Conservation (phyloP, 2,329 filamentous ascomycete species). For the Ophiostoma triangulosporum region DNA sequence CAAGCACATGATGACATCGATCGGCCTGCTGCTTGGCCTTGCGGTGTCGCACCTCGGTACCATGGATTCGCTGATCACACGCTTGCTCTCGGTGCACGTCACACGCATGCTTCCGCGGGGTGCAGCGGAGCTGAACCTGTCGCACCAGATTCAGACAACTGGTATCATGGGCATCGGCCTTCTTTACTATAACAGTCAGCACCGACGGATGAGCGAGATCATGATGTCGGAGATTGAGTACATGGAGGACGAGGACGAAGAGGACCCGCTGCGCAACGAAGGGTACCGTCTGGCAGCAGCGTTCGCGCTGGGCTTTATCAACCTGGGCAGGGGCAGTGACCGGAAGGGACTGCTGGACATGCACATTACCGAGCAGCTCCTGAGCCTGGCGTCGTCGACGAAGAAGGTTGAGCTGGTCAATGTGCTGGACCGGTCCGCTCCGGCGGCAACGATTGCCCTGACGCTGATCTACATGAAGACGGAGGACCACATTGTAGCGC, state of each 20-base stretch:
- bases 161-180: conserved; percentile 95
- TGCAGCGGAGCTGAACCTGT: conserved; percentile 86
- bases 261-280: conserved; percentile 77
- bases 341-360: conserved; percentile 85
- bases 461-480: conserved; percentile 96
- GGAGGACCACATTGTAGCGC: conserved; percentile 71
- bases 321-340: conserved; percentile 80
- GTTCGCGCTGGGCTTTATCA: conserved; percentile 87
- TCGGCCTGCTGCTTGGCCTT: conserved; percentile 81
- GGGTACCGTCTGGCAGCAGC: conserved; percentile 93
- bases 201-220: conserved; percentile 95
- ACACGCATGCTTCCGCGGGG: conserved; percentile 86
- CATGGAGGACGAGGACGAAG: conserved; percentile 67
- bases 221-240: conserved; percentile 97
- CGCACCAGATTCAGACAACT: conserved; percentile 84
- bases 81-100: conserved; percentile 87
- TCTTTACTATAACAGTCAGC: conserved; percentile 87
- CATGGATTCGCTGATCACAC: conserved; percentile 92
- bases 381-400: conserved; percentile 72
- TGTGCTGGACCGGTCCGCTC: conserved; percentile 80
- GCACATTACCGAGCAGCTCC: conserved; percentile 76
- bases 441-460: conserved; percentile 83
- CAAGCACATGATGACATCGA: conserved; percentile 98
- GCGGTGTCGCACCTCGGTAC: conserved; percentile 91
- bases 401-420: conserved; percentile 90